Evolutionary conservation across 805 yeast species (phyloP), one percentile per base, ranked within the genome.

Genomic region (Metschnikowia kofuensis): DNA sequence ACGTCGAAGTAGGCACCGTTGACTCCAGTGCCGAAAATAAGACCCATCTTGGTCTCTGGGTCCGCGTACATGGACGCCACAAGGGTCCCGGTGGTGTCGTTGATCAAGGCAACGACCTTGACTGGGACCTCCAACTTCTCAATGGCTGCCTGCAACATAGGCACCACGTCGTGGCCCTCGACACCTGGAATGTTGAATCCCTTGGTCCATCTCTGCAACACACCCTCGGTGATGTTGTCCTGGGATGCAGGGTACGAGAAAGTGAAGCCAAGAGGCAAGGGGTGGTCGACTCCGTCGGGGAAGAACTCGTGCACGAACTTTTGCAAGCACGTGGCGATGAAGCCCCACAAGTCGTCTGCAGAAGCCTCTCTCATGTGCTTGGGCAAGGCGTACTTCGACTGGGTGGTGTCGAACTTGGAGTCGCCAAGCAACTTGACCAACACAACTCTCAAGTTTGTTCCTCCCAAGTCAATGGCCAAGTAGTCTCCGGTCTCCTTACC

Each of bases 21-120:
- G 72, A 92, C 89, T 58, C 98, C 98, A 42, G 98, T 92, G 66
- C 98, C 99, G 67, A 90, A 92, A 61, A 92, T 92, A 64, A 89
- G 81, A 51, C 99, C 99, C 92, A 91, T 87, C 70, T 85, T 84
- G 56, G 96, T 84, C 60, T 82, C 83, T 35, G 92, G 82, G 66
- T 92, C 96, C 45, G 95, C 80, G 75, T 92, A 92, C 78, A 86
- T 83, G 43, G 97, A 90, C 32, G 98, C 98, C 53, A 92, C 96
- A 62, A 92, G 76, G 40, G 99, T 92, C 68, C 98, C 99, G 42
- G 97, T 89, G 56, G 99, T 92, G 69, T 92, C 99, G 72, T 91
- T 92, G 70, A 92, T 92, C 65, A 92, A 76, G 43, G 98, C 96
- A 54, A 89, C 90, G 49, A 92, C 95, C 41, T 82, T 78, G 61